phyloP scores from a whole-genome alignment of 1,139 yeast species.

The Scheffersomyces insectosa region DNA sequence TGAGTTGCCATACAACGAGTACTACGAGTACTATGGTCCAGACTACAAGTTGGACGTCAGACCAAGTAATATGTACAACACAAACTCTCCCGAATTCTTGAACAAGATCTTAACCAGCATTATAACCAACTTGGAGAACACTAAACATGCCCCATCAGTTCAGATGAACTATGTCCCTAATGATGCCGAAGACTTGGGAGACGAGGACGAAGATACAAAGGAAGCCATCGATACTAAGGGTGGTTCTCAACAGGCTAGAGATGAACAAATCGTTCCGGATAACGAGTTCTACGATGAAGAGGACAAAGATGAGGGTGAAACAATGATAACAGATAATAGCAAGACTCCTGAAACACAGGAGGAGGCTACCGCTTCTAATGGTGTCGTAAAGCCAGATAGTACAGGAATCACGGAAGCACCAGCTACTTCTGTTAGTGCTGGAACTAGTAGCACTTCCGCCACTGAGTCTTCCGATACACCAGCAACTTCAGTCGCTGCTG shows the following conservation, averaged over 20 bases:
- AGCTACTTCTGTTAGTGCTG: too few relatives aligned
- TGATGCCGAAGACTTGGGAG: slow-evolving; percentile 83
- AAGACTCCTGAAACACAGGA: neutral
- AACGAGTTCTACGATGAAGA: slow-evolving; percentile 70
- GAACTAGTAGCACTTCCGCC: too few relatives aligned
- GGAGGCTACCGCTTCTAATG: too few relatives aligned
- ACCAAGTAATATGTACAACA: slow-evolving; percentile 95
- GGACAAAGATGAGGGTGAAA: slow-evolving; percentile 50
- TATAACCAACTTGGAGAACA: slow-evolving; percentile 74
- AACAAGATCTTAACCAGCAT: slow-evolving; percentile 82
- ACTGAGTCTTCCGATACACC: too few relatives aligned
- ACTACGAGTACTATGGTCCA: slow-evolving; percentile 96
- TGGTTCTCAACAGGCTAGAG: slow-evolving; percentile 84
- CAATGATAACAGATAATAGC: slow-evolving; percentile 19
- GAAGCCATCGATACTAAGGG: slow-evolving; percentile 87
- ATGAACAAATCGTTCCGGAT: slow-evolving; percentile 64
- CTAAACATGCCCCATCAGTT: slow-evolving; percentile 94
- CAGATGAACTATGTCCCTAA: slow-evolving; percentile 89
- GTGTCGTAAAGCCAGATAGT: too few relatives aligned
- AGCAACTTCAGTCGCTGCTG: too few relatives aligned
- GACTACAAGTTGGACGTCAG: slow-evolving; percentile 91
- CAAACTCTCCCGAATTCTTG: slow-evolving; percentile 89
- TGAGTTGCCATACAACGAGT: slow-evolving; percentile 93
- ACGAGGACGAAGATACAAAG: slow-evolving; percentile 72
- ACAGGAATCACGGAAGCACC: too few relatives aligned